Conservation (phyloP, 1,139 yeast species). For the Wickerhamiella infanticola region DNA sequence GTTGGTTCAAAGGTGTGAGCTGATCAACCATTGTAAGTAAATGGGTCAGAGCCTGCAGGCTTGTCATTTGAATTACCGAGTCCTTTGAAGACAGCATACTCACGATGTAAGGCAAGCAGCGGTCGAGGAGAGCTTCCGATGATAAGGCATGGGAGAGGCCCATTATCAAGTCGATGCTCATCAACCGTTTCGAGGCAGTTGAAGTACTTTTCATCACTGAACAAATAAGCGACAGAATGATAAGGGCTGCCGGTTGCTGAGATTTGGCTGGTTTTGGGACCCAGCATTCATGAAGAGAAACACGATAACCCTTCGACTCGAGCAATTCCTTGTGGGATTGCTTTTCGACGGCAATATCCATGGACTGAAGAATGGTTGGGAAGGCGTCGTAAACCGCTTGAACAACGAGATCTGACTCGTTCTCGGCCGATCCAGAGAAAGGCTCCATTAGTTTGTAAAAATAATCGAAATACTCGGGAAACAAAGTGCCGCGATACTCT, state of each 20-base stretch:
- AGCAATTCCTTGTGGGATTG: background rate
- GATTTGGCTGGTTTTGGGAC: background rate
- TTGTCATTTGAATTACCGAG: constrained; percentile 39
- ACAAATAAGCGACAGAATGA: constrained; percentile 47
- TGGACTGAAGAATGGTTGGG: constrained; percentile 11
- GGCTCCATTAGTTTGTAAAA: constrained; percentile 22
- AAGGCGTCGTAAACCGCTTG: constrained; percentile 14
- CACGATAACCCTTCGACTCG: background rate
- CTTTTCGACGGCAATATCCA: background rate
- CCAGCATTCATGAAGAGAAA: background rate
- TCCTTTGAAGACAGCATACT: constrained; percentile 37
- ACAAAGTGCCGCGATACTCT: constrained; percentile 32
- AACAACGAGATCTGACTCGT: constrained; percentile 12
- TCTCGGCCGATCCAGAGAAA: constrained; percentile 1
- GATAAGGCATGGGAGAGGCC: constrained; percentile 62
- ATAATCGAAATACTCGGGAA: constrained; percentile 57
- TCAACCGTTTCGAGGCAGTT: constrained; percentile 44
- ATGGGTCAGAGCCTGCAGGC: constrained; percentile 30
- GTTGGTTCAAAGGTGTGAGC: constrained; percentile 59
- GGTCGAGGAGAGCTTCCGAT: constrained; percentile 74
- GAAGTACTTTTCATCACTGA: constrained; percentile 52
- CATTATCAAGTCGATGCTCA: constrained; percentile 61
- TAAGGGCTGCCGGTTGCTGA: constrained; percentile 32
- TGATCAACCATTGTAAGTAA: constrained; percentile 48
- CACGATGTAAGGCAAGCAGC: constrained; percentile 68